Evolutionary conservation across 2,329 filamentous ascomycete genomes (phyloP).

Genomic region (Davidsoniella eucalypti): DNA sequence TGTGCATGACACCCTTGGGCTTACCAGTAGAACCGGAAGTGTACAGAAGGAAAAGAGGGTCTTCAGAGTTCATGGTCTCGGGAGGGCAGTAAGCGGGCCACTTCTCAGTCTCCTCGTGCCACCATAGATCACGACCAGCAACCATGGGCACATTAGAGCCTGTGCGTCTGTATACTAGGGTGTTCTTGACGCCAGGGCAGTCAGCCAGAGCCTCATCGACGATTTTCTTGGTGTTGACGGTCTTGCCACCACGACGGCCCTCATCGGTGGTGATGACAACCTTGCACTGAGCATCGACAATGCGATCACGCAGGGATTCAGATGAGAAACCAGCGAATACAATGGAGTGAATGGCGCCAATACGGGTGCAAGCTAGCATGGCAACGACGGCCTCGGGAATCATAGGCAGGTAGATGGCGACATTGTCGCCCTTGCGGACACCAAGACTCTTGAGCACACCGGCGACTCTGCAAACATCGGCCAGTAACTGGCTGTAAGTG

Average conservation of each 20-base stretch:
- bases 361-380: slow-evolving; percentile 78
- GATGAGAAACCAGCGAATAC: slow-evolving; percentile 96
- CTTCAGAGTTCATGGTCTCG: slow-evolving; percentile 79
- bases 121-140: slow-evolving; percentile 80
- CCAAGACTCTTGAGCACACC: slow-evolving; percentile 89
- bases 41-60: slow-evolving; percentile 93
- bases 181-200: slow-evolving; percentile 72
- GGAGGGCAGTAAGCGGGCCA: slow-evolving; percentile 86
- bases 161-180: slow-evolving; percentile 88
- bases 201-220: slow-evolving; percentile 95
- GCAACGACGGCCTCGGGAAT: slow-evolving; percentile 89
- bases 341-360: slow-evolving; percentile 92
- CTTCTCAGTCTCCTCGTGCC: slow-evolving; percentile 97
- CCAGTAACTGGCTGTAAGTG: slow-evolving; percentile 83
- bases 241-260: slow-evolving; percentile 92
- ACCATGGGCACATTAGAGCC: slow-evolving; percentile 84
- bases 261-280: slow-evolving; percentile 96
- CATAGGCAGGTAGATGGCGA: slow-evolving; percentile 96
- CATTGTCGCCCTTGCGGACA: slow-evolving; percentile 91
- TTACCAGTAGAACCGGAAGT: slow-evolving; percentile 96
- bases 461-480: slow-evolving; percentile 75
- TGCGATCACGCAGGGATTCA: slow-evolving; percentile 87
- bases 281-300: slow-evolving; percentile 77
- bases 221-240: slow-evolving; percentile 97
- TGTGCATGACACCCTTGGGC: slow-evolving; percentile 98